A percentile compares a stretch with the other conserved stretches of the same genome.
Conservation (phyloP, 345 rosid species). For the Gossypium mustelinum region DNA sequence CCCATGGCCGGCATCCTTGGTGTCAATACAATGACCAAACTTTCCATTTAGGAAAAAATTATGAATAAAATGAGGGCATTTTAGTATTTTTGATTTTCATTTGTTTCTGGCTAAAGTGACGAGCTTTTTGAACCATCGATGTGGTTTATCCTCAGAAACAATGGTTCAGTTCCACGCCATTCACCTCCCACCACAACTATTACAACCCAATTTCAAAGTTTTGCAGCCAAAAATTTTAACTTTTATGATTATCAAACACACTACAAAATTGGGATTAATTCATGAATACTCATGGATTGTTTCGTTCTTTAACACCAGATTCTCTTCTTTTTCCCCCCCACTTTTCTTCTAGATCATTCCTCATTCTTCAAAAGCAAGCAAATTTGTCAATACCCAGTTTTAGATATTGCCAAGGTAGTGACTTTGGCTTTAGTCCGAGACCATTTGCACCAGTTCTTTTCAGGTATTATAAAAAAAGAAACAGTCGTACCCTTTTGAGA, state of each 20-base stretch:
- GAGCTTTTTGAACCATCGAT: neutral
- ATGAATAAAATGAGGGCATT: neutral
- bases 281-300: slow-evolving; percentile 30
- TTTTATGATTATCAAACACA: slow-evolving; percentile 21
- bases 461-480: slow-evolving; percentile 27
- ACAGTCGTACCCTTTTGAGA: slow-evolving; percentile 26
- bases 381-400: slow-evolving; percentile 29
- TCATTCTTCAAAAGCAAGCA: slow-evolving; percentile 26
- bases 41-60: neutral
- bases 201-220: neutral
- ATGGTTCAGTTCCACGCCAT: neutral
- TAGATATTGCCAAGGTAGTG: neutral
- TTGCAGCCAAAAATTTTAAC: neutral
- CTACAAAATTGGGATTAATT: neutral
- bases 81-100: neutral
- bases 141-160: neutral
- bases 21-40: neutral
- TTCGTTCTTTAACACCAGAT: slow-evolving; percentile 30
- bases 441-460: slow-evolving; percentile 6
- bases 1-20: slow-evolving; percentile 10
- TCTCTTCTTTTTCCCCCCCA: slow-evolving; percentile 27
- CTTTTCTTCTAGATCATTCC: slow-evolving; percentile 34
- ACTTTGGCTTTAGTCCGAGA: neutral
- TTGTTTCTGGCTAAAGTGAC: neutral
- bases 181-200: neutral